Conservation (phyloP, 2,329 filamentous ascomycete genomes). For the Westerdykella sp. region DNA sequence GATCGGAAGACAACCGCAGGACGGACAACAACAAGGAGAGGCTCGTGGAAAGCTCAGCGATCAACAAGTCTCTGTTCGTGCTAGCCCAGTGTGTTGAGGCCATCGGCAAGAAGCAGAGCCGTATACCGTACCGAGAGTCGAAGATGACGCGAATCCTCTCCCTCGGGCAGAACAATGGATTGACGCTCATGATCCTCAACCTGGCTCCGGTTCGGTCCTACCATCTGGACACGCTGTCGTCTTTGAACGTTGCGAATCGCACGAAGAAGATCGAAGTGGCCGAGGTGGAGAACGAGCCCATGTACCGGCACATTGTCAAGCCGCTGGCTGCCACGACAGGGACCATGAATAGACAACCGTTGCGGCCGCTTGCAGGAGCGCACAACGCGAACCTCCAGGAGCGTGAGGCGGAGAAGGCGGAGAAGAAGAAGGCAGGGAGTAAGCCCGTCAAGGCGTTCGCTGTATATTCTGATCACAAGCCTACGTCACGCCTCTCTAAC, state of each 20-base stretch:
- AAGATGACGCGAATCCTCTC: slow-evolving; percentile 97
- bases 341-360: slow-evolving; percentile 60
- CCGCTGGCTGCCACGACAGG: slow-evolving; percentile 34
- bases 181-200: slow-evolving; percentile 95
- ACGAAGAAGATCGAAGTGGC: slow-evolving; percentile 95
- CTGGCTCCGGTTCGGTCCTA: slow-evolving; percentile 86
- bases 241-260: slow-evolving; percentile 87
- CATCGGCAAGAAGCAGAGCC: slow-evolving; percentile 66
- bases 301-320: slow-evolving; percentile 52
- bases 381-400: slow-evolving; percentile 65
- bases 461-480: slow-evolving; percentile 67
- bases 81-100: slow-evolving; percentile 93
- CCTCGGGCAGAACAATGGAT: slow-evolving; percentile 87
- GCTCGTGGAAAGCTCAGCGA: slow-evolving; percentile 89
- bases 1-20: slow-evolving; percentile 89
- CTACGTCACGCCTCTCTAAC: slow-evolving; percentile 23
- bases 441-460: slow-evolving; percentile 79
- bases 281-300: slow-evolving; percentile 91
- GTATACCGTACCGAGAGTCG: slow-evolving; percentile 88
- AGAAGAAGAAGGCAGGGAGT: slow-evolving; percentile 46
- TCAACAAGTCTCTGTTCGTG: slow-evolving; percentile 96
- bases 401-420: slow-evolving; percentile 42
- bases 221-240: slow-evolving; percentile 88
- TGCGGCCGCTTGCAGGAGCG: slow-evolving; percentile 68
- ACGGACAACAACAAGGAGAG: slow-evolving; percentile 92